Evolutionary conservation across 179 eudicot species (phyloP), one percentile per base, ranked within the genome.

Genomic region (Gypsophila paniculata): DNA sequence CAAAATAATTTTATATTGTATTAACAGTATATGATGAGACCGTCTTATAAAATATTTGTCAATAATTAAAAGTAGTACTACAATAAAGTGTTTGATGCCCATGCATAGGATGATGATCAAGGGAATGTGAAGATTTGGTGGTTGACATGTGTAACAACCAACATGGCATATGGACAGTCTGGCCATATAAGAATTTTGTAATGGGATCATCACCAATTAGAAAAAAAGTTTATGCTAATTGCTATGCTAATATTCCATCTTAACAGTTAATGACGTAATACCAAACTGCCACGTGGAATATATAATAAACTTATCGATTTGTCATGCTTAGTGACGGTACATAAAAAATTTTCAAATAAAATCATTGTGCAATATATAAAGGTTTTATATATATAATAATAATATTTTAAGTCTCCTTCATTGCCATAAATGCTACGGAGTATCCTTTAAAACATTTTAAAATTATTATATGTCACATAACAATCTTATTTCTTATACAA

Each of bases 131-230:
- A 71, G 78, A 79, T 79, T 79, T 75, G 82, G 81, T 81, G 84
- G 81, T 49, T 52, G 72, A 71, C 84, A 81, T 77, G 81, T 81
- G 81, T 74, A 81, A 60, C 84, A 81, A 74, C 84, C 73, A 70
- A 77, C 78, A 80, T 73, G 75, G 54, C 38, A 62, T 62, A 62
- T 76, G 73, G 73, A 76, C 83, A 76, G 72, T 19, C 52, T 65
- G 69, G 69, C 18, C 69, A 25, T 49, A 13, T 12, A 22, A 26
- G 15, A 49, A 15, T 6, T 68, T 25, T 68, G 19, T 49, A 9
- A 15, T 3, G 42, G 10, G 42, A 68, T 68, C 17, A 55, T 2
- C 44, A 57, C n/a, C n/a, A 74, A 62, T 29, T 29, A 29, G 4
- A 29, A 29, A 29, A 29, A 29, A 29, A 29, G 34, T 29, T 29